Percentiles rank a stretch among this genome's conserved stretches.
Conservation (phyloP, 2,329 filamentous ascomycete species). For the Paecilomyces dactylethromorphus region DNA sequence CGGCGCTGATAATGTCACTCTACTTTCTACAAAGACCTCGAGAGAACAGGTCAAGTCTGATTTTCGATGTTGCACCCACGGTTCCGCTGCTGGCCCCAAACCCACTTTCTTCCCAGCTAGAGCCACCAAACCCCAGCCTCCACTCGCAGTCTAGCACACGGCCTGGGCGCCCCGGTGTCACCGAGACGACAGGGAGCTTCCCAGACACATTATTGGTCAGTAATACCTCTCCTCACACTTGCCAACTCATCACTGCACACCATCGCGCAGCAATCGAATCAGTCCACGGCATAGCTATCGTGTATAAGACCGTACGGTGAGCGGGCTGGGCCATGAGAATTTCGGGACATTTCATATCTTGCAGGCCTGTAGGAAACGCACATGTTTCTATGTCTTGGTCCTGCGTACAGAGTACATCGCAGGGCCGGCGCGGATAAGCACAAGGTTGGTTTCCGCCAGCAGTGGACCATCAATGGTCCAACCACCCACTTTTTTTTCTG, state of each 20-base stretch:
- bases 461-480: background rate
- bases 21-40: background rate
- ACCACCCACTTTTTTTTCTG: background rate
- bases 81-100: background rate
- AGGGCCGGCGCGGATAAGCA: background rate
- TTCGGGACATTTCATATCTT: background rate
- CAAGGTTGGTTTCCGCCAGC: background rate
- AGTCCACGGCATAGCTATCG: background rate
- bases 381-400: background rate
- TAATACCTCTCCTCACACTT: constrained; percentile 6
- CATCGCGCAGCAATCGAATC: constrained; percentile 2
- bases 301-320: background rate
- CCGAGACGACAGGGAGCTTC: constrained; percentile 6
- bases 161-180: background rate
- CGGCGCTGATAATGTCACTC: background rate
- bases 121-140: background rate
- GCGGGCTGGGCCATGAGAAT: background rate
- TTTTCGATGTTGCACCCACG: background rate
- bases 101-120: background rate
- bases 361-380: background rate
- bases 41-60: background rate
- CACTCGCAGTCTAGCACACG: background rate
- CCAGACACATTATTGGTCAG: constrained; percentile 1
- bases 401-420: background rate
- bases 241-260: constrained; percentile 15